phyloP scores from a whole-genome alignment of 768 basidiomycete species.

The Tulasnella sp. region DNA sequence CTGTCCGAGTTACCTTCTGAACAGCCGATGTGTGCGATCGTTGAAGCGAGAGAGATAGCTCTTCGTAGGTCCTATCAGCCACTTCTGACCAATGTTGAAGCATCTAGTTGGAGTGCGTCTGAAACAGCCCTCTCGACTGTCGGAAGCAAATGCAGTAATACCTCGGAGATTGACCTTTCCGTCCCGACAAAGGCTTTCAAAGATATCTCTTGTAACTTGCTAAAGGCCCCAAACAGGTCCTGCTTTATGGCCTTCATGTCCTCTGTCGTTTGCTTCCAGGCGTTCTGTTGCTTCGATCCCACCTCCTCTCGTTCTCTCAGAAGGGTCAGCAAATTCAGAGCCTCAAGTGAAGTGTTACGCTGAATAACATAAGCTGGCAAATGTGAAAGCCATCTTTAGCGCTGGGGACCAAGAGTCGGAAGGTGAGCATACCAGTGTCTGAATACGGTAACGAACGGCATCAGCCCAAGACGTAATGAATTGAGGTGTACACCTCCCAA shows the following conservation, averaged over 20 bases:
- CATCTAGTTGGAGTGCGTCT: no score
- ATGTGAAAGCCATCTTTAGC: slow-evolving; percentile 43
- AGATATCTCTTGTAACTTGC: no score
- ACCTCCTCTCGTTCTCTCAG: not conserved
- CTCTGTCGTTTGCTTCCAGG: not conserved
- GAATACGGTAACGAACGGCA: not conserved
- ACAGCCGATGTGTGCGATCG: no score
- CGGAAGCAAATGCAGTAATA: no score
- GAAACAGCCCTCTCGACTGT: no score
- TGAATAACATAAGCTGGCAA: slow-evolving; percentile 8
- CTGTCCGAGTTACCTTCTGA: no score
- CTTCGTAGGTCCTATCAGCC: no score
- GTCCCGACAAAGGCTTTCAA: no score
- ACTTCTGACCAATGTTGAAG: no score
- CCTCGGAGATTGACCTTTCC: no score
- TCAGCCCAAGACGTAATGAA: slow-evolving; percentile 12
- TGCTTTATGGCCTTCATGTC: not conserved
- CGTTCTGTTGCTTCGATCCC: not conserved
- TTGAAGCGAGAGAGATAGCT: no score
- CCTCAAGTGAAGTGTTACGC: not conserved
- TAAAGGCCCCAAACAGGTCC: not conserved
- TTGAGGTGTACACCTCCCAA: not conserved
- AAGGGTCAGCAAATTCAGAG: not conserved
- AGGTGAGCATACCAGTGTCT: slow-evolving; percentile 57
- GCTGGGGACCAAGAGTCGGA: slow-evolving; percentile 51